Evolutionary conservation across 441 rosid genomes (phyloP).

Genomic region (Manihot esculenta): DNA sequence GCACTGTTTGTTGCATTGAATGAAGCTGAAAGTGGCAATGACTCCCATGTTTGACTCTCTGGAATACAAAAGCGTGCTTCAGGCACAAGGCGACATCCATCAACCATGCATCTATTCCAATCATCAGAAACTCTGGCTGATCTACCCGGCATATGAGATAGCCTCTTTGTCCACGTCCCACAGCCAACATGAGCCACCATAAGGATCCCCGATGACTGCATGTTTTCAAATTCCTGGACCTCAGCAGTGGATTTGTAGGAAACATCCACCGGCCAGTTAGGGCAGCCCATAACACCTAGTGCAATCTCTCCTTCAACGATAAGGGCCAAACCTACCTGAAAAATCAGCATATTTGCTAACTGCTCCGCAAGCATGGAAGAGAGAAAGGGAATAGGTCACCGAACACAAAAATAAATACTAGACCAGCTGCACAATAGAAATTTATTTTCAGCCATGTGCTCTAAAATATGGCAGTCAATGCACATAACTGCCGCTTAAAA

Average conservation of each 20-base stretch:
- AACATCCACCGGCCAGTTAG: conserved; percentile 60
- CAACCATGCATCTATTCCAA: conserved; percentile 79
- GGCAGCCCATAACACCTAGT: conserved; percentile 85
- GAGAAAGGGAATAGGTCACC: conserved; percentile 4
- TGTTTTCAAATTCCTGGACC: conserved; percentile 24
- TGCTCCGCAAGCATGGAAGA: conserved; percentile 22
- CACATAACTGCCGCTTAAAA: background rate
- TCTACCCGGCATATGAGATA: conserved; percentile 26
- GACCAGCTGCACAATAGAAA: background rate
- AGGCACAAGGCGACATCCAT: conserved; percentile 40
- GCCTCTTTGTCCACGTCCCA: conserved; percentile 74
- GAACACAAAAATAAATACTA: background rate
- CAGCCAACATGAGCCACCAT: conserved; percentile 75
- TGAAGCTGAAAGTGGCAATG: conserved; percentile 58
- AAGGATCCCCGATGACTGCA: conserved; percentile 43
- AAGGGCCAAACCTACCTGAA: conserved; percentile 88
- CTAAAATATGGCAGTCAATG: background rate
- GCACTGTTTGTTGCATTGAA: conserved; percentile 43
- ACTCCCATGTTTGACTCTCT: conserved; percentile 81
- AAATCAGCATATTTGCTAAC: conserved; percentile 15
- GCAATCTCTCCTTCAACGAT: conserved; percentile 77
- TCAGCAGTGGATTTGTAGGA: conserved; percentile 28
- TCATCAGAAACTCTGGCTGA: conserved; percentile 35
- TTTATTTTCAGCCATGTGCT: background rate
- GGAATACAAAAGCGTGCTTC: conserved; percentile 74